These are phyloP conservation scores for Plantago ovata DNA, from an alignment of 257 asterid genomes.

Conservation along the genomic window DNA sequence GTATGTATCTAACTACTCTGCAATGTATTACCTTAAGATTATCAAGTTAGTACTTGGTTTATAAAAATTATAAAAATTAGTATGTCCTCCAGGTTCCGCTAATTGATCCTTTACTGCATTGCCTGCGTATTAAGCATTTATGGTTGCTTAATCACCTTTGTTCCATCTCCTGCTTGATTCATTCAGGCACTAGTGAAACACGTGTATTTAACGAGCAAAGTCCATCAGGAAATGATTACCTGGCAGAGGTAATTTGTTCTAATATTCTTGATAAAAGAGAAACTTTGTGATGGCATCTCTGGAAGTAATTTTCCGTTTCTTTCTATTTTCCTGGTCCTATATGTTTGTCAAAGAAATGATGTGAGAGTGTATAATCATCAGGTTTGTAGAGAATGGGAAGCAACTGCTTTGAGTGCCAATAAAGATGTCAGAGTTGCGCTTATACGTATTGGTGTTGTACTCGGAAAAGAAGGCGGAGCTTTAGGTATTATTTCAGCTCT, in stretches of 20 bases:
- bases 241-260: slow-evolving; percentile 68
- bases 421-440: slow-evolving; percentile 71
- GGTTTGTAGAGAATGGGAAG: slow-evolving; percentile 99
- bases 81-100: too few relatives aligned
- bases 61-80: too few relatives aligned
- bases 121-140: background rate
- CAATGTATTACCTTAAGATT: background rate
- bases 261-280: background rate
- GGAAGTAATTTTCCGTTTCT: background rate
- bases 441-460: slow-evolving; percentile 87
- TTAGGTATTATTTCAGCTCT: slow-evolving; percentile 41
- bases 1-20: slow-evolving; percentile 35
- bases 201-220: slow-evolving; percentile 80
- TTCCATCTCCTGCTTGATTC: slow-evolving; percentile 12
- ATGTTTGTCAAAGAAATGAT: too few relatives aligned
- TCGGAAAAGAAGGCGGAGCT: slow-evolving; percentile 98
- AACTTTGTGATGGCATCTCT: background rate
- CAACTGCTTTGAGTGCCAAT: slow-evolving; percentile 61
- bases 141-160: slow-evolving; percentile 5
- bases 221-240: slow-evolving; percentile 84
- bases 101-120: too few relatives aligned
- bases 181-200: slow-evolving; percentile 74
- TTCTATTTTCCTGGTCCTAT: too few relatives aligned
- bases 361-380: slow-evolving; percentile 25
- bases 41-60: background rate